Evolutionary conservation across 1,284 basidiomycete genomes (phyloP).

Genomic region (Ustilago crameri): DNA sequence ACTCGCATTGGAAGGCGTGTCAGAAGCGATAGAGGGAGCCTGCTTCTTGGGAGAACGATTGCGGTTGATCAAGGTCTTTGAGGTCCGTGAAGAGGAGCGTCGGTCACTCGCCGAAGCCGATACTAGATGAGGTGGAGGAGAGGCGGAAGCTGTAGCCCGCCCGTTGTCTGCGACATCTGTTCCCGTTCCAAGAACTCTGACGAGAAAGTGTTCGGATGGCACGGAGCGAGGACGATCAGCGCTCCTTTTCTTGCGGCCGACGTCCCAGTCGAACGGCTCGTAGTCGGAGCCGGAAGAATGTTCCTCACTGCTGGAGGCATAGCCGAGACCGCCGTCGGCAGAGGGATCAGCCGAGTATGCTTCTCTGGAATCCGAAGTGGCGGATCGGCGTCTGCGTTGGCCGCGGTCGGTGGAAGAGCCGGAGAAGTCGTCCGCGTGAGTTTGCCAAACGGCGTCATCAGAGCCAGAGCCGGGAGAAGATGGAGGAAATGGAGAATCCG

Average conservation of each 20-base stretch:
- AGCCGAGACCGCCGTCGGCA: slow-evolving; percentile 25
- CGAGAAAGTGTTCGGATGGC: slow-evolving; percentile 11
- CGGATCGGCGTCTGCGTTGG: slow-evolving; percentile 25
- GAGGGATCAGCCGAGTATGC: slow-evolving; percentile 55
- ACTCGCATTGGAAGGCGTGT: slow-evolving; percentile 10
- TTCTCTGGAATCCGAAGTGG: slow-evolving; percentile 40
- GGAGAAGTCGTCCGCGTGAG: slow-evolving; percentile 21
- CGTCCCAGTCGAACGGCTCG: slow-evolving; percentile 56
- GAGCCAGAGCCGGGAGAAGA: slow-evolving; percentile 25
- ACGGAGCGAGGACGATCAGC: slow-evolving; percentile 29
- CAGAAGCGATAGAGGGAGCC: slow-evolving; percentile 12
- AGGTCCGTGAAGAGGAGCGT: slow-evolving; percentile 16
- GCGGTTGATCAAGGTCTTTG: slow-evolving; percentile 1
- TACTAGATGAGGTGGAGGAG: slow-evolving; percentile 14
- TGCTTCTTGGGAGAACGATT: slow-evolving; percentile 21
- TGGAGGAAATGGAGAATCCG: slow-evolving; percentile 24
- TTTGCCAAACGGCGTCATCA: neutral
- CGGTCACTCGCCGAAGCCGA: slow-evolving; percentile 5
- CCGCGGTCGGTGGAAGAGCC: slow-evolving; percentile 45
- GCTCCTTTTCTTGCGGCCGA: slow-evolving; percentile 33
- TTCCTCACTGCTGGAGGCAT: slow-evolving; percentile 39
- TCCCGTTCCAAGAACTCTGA: slow-evolving; percentile 7
- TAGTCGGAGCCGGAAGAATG: slow-evolving; percentile 44
- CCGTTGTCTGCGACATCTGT: slow-evolving; percentile 5
- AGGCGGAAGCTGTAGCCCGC: slow-evolving; percentile 10